These are phyloP conservation scores for Colletotrichum sp. DNA, from an alignment of 2,329 filamentous ascomycete species.

Conservation along the genomic window DNA sequence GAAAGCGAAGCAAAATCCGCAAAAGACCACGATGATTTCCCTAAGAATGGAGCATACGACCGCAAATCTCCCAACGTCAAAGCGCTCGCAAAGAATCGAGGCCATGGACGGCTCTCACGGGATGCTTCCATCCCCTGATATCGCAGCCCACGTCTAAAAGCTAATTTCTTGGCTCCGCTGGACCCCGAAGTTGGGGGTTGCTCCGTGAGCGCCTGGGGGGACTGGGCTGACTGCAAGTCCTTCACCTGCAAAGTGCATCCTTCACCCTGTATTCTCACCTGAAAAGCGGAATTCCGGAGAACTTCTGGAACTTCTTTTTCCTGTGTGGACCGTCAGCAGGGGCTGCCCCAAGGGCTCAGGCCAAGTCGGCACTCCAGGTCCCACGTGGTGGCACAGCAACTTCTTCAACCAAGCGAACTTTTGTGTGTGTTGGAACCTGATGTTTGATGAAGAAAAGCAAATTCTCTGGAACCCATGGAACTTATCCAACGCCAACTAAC, in stretches of 20 bases:
- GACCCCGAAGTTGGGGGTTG: background rate
- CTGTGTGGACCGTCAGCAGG: background rate
- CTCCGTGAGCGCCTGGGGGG: background rate
- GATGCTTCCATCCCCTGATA: background rate
- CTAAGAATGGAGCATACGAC: background rate
- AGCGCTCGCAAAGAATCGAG: background rate
- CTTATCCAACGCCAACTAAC: background rate
- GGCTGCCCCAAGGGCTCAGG: background rate
- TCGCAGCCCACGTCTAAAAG: background rate
- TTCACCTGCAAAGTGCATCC: background rate
- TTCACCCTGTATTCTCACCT: background rate
- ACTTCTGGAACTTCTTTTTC: background rate
- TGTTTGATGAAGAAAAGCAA: background rate
- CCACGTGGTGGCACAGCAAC: background rate
- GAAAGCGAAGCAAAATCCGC: background rate
- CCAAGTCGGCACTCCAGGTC: background rate
- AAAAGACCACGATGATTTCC: background rate
- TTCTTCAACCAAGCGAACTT: background rate
- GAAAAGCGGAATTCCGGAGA: constrained; percentile 1
- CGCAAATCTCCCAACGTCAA: background rate
- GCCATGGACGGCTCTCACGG: background rate
- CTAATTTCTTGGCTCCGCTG: background rate
- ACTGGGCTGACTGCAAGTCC: background rate
- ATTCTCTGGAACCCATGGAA: background rate
- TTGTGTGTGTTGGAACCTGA: background rate